Evolutionary conservation across 2,329 filamentous ascomycete genomes (phyloP), one percentile per base, ranked within the genome.

Genomic region (Huntiella omanensis): DNA sequence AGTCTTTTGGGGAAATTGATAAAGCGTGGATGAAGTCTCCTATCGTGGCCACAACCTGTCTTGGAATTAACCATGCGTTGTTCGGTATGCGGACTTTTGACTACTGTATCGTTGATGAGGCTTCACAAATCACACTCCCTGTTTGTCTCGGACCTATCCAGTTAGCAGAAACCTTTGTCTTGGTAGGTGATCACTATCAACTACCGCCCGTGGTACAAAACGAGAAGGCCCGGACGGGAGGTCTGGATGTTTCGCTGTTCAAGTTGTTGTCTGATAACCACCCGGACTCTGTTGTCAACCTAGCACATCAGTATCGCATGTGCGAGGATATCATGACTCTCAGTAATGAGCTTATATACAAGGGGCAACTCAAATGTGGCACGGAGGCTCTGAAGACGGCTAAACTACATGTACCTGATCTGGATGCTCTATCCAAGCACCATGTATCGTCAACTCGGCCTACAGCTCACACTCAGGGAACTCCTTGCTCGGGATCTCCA

Each of bases 241-340:
- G 91, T 1, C 68, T 98, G 4, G 91, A 98, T 59, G 73, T 95
- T 40, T 93, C 84, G 58, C 68, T 98, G 44, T 98, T 98, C 70
- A 93, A 93, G 59, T 70, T 91, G 3, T 72, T 98, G 10, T 95
- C 86, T 1, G 91, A 96, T 56, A 72, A 74, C 1, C 87, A 96
- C 52, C 87, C 91, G 0, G 67, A 76, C 40, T 86, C 86, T 1
- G 87, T 98, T 2, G 84, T 92, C 51, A 93, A 83, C 52, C 72
- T 98, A 1, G 86, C 91, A 55, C 86, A 95, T 56, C 91, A 98
- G 59, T 98, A 98, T 58, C 84, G 91, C 51, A 98, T 98, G 91
- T 94, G 85, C 55, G 83, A 91, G 54, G 91, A 98, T 51, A 83
- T 98, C 50, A 96, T 96, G 88, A 72, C 80, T 2, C 71, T 98